A percentile compares a stretch with the other conserved stretches of the same genome.
Conservation (phyloP, 2,329 filamentous ascomycete genomes). For the Penicillium corylophilum region DNA sequence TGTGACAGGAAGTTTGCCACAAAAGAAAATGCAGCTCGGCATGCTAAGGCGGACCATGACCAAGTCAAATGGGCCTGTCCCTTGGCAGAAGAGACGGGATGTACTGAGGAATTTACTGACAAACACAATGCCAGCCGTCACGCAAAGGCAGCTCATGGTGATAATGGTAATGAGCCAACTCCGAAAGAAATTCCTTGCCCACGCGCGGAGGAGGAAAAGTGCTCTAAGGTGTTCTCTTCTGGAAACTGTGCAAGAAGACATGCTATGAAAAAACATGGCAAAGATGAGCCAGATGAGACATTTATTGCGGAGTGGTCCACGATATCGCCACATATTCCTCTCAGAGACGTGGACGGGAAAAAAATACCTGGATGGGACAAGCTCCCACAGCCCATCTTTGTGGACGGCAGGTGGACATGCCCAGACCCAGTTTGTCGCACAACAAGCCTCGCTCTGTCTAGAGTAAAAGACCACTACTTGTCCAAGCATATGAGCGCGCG, state of each 20-base stretch:
- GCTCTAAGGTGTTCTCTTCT: not conserved
- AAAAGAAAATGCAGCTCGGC: not conserved
- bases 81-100: not conserved
- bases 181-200: not conserved
- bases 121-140: not conserved
- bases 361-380: not conserved
- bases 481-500: not conserved
- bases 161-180: not conserved
- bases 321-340: not conserved
- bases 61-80: not conserved
- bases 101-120: not conserved
- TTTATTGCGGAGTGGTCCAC: not conserved
- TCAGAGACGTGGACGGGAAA: not conserved
- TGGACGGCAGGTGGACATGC: not conserved
- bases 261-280: not conserved
- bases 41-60: not conserved
- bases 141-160: not conserved
- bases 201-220: not conserved
- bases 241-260: not conserved
- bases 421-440: not conserved
- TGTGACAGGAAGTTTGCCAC: no score
- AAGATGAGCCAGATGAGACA: not conserved
- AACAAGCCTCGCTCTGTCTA: not conserved
- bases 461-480: not conserved
- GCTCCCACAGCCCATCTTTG: not conserved